Evolutionary conservation across 2,329 filamentous ascomycete genomes (phyloP), one percentile per base, ranked within the genome.

Genomic region (Penicillium oxalicum): DNA sequence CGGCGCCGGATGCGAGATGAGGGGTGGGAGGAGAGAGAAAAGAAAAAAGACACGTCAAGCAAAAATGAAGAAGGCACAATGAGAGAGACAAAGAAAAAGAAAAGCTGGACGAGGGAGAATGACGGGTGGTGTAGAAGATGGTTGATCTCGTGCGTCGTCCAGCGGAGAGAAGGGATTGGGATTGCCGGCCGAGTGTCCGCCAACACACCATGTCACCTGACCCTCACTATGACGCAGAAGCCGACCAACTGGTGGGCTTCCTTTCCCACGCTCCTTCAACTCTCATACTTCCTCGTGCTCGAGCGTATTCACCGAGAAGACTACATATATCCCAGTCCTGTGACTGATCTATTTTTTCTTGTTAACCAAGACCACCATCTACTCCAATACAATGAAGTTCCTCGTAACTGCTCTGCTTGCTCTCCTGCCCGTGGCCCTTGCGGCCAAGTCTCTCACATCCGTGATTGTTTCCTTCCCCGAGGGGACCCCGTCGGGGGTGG

Each of bases 381-480:
- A 18, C 18, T 32, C 4, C 29, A 32, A 13, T 39, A 52, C 26
- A 25, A 93, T 91, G 88, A 87, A 80, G 72, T 71, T 84, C 59
- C 66, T 79, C 51, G 61, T 85, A 58, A 64, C 80, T 54, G 70
- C 81, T 46, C 68, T 82, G 37, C 70, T 83, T 46, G 72, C 81
- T 53, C 72, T 86, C 44, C 75, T 81, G 53, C 76, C 77, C 28
- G 66, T 82, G 51, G 82, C 80, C 52, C 77, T 87, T 60, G 84
- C 85, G 48, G 74, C 56, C 24, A 61, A 70, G 43, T 70, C 73
- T 1, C 79, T 83, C 64, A 88, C 88, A 69, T 80, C 82, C 33
- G 82, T 94, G 55, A 83, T 96, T 59, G 77, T 96, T 61, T 88
- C 80, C 62, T 95, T 89, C 64, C 82, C 86, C 25, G 74, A 83